phyloP scores from a whole-genome alignment of 2,329 filamentous ascomycete genomes.

The Penicillium frequentans region DNA sequence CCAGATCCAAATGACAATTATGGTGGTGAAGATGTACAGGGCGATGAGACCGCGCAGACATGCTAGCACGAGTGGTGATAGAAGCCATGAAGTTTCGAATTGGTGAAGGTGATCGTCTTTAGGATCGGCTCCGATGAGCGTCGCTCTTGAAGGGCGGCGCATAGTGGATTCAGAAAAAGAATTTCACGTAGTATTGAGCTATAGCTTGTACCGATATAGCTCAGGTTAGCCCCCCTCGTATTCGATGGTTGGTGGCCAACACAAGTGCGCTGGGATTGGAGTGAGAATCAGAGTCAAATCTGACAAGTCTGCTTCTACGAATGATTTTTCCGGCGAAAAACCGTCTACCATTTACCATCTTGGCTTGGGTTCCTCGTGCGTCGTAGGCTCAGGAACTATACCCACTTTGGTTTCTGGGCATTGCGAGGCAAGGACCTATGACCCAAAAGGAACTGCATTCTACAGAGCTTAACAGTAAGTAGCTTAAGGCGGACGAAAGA shows the following conservation, averaged over 20 bases:
- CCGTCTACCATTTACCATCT: neutral
- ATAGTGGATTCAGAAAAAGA: conserved; percentile 6
- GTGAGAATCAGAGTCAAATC: neutral
- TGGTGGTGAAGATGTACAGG: conserved; percentile 66
- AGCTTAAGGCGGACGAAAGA: neutral
- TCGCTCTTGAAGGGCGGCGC: conserved; percentile 16
- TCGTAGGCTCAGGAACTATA: neutral
- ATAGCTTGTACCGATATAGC: neutral
- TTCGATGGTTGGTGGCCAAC: neutral
- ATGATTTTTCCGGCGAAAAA: neutral
- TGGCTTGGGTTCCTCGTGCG: neutral
- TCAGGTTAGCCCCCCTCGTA: neutral
- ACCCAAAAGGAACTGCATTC: neutral
- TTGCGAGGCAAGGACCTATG: neutral
- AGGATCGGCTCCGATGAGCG: conserved; percentile 36
- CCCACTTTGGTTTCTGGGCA: neutral
- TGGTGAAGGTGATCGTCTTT: conserved; percentile 55
- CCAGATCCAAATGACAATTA: conserved; percentile 70
- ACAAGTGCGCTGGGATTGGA: neutral
- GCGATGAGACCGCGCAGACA: conserved; percentile 49
- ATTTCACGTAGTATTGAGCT: neutral
- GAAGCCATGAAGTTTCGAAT: conserved; percentile 78
- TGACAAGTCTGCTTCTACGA: neutral
- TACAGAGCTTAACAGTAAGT: neutral
- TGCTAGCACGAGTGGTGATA: conserved; percentile 66